These are phyloP conservation scores for Candida mesenterica DNA, from an alignment of 1,139 yeast genomes.

Conservation along the genomic window DNA sequence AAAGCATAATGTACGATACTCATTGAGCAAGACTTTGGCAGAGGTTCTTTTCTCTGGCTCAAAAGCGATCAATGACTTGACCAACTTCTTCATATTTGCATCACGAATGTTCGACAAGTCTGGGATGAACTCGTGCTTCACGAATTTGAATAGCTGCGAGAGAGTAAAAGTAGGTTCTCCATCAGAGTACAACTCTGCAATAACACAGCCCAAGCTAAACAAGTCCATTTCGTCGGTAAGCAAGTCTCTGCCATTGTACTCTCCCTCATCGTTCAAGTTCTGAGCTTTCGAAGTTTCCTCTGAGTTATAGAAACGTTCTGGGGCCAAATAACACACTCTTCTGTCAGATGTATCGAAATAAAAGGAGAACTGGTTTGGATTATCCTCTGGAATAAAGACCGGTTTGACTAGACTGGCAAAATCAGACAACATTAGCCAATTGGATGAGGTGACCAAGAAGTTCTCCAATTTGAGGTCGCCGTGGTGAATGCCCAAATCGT, in stretches of 20 bases:
- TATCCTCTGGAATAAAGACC: conserved; percentile 81
- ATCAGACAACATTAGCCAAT: conserved; percentile 81
- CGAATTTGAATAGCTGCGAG: conserved; percentile 82
- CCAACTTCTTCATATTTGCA: conserved; percentile 48
- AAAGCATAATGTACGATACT: conserved; percentile 53
- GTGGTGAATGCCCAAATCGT: conserved; percentile 60
- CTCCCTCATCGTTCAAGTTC: conserved; percentile 30
- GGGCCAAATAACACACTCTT: conserved; percentile 88
- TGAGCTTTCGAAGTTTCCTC: conserved; percentile 17
- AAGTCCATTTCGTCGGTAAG: conserved; percentile 75
- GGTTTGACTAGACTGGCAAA: conserved; percentile 82
- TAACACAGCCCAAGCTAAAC: conserved; percentile 88
- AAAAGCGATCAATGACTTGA: conserved; percentile 59
- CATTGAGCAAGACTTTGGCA: conserved; percentile 52
- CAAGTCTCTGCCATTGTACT: conserved; percentile 24
- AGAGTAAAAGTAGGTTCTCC: conserved; percentile 85
- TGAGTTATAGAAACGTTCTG: conserved; percentile 71
- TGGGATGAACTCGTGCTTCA: conserved; percentile 65
- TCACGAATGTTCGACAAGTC: conserved; percentile 57
- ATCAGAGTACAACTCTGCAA: conserved; percentile 84
- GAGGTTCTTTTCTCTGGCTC: conserved; percentile 60
- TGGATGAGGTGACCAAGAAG: conserved; percentile 82
- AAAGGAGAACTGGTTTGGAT: conserved; percentile 91
- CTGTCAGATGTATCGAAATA: conserved; percentile 89
- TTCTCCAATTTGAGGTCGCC: conserved; percentile 94